Evolutionary conservation across 176 grass and related monocot species (phyloP).

Genomic region (Themeda triandra): DNA sequence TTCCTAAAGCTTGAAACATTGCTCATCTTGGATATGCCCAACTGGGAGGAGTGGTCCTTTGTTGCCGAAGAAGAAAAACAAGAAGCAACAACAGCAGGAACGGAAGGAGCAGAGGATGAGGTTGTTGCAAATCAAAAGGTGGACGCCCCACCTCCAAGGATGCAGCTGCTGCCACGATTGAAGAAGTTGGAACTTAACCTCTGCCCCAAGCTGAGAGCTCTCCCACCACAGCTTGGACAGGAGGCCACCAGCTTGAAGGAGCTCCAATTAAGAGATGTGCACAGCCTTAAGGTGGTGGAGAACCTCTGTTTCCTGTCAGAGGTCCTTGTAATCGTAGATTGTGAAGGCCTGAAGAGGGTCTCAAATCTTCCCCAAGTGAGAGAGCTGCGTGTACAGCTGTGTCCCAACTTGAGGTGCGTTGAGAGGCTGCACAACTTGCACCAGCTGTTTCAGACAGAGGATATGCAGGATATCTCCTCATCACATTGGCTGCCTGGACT

Average conservation of each 20-base stretch:
- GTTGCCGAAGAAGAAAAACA: not conserved
- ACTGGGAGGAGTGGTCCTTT: conserved; percentile 42
- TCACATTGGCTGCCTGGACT: not conserved
- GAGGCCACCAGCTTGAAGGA: not conserved
- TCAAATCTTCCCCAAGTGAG: conserved; percentile 26
- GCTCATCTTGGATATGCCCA: not conserved
- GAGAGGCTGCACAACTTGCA: not conserved
- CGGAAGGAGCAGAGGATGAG: not conserved
- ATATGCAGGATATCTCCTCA: conserved; percentile 2
- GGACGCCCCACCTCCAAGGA: not conserved
- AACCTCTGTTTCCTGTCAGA: conserved; percentile 7
- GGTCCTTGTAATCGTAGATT: rapidly evolving
- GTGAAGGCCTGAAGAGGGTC: conserved; percentile 4
- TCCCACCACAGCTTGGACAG: conserved; percentile 8
- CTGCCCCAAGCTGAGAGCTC: not conserved
- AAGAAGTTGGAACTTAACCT: too few species aligned
- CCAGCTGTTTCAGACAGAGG: not conserved
- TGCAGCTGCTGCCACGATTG: too few species aligned
- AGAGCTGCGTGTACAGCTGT: not conserved
- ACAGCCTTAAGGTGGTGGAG: conserved; percentile 21
- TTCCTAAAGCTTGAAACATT: conserved; percentile 27
- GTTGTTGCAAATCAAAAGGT: not conserved
- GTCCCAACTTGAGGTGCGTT: conserved; percentile 3
- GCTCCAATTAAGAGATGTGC: not conserved
- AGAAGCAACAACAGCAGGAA: not conserved